Conservation (phyloP, 1,139 yeast species). For the Blastobotrys buckinghamii region DNA sequence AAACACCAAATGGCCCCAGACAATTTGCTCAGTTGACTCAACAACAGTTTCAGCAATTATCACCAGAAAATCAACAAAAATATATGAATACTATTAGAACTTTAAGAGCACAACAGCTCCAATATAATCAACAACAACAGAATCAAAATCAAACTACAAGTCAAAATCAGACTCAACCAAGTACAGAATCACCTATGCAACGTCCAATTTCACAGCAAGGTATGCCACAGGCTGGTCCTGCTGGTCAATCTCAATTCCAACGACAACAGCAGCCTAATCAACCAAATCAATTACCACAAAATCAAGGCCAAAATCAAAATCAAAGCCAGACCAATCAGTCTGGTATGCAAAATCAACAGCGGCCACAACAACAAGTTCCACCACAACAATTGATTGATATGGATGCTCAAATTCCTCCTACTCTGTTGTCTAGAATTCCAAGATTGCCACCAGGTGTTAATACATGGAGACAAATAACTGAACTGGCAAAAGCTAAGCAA, state of each 20-base stretch:
- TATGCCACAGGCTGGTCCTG: conserved; percentile 8
- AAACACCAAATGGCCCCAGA: background rate
- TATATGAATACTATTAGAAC: background rate
- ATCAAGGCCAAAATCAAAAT: conserved; percentile 8
- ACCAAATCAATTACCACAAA: conserved; percentile 16
- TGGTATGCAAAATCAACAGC: no score
- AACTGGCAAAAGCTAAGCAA: conserved; percentile 49
- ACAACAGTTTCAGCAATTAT: conserved; percentile 10
- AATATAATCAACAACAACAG: conserved; percentile 3
- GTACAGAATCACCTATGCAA: no score
- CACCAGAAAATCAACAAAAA: conserved; percentile 12
- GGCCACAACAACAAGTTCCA: conserved; percentile 15
- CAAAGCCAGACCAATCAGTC: no score
- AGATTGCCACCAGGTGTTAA: conserved; percentile 74
- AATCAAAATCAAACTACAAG: background rate
- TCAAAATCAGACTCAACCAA: background rate
- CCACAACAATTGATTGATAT: conserved; percentile 26
- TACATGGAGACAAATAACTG: conserved; percentile 81
- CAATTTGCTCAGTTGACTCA: conserved; percentile 2
- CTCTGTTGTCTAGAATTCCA: conserved; percentile 64
- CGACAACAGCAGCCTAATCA: conserved; percentile 12
- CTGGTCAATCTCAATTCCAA: background rate
- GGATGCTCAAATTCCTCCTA: conserved; percentile 70
- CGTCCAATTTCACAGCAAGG: background rate
- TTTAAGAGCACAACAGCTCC: background rate